Evolutionary conservation across 2,329 filamentous ascomycete species (phyloP).

Genomic region (Botrytis elliptica): DNA sequence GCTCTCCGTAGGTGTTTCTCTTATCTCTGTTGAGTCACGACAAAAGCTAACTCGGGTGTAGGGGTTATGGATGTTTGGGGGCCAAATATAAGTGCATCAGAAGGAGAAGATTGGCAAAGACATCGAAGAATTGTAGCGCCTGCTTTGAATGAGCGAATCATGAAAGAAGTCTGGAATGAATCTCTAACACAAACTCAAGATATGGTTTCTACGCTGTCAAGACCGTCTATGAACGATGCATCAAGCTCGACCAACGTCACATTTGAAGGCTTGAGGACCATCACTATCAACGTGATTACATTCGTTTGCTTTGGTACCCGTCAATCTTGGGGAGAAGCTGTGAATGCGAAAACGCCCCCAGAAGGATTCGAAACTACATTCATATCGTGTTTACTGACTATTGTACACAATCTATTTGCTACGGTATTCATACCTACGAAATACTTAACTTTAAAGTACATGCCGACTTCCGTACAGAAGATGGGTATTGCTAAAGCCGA

Average conservation of each 20-base stretch:
- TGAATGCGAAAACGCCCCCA: slow-evolving; percentile 28
- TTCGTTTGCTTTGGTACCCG: slow-evolving; percentile 47
- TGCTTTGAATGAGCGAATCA: slow-evolving; percentile 45
- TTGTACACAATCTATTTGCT: neutral
- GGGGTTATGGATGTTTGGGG: slow-evolving; percentile 7
- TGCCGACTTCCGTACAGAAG: neutral
- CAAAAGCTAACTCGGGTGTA: neutral
- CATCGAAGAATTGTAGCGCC: slow-evolving; percentile 44
- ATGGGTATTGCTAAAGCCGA: neutral
- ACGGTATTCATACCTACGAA: slow-evolving; percentile 8
- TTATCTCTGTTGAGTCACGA: neutral
- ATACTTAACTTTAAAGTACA: neutral
- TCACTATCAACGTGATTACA: slow-evolving; percentile 52
- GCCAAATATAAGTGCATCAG: slow-evolving; percentile 24
- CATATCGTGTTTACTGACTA: slow-evolving; percentile 9
- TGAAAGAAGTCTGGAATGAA: slow-evolving; percentile 42
- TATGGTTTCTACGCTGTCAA: slow-evolving; percentile 35
- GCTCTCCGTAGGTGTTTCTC: slow-evolving; percentile 10
- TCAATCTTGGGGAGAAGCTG: slow-evolving; percentile 23
- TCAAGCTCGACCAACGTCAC: slow-evolving; percentile 39
- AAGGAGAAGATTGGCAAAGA: slow-evolving; percentile 42
- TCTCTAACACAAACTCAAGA: slow-evolving; percentile 36
- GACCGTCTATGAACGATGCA: slow-evolving; percentile 31
- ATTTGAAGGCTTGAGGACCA: slow-evolving; percentile 41
- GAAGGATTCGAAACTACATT: slow-evolving; percentile 25